Evolutionary conservation across 371 early-diverging fungal species (phyloP), one percentile per base, ranked within the genome.

Genomic region (Fennellomyces sp.): DNA sequence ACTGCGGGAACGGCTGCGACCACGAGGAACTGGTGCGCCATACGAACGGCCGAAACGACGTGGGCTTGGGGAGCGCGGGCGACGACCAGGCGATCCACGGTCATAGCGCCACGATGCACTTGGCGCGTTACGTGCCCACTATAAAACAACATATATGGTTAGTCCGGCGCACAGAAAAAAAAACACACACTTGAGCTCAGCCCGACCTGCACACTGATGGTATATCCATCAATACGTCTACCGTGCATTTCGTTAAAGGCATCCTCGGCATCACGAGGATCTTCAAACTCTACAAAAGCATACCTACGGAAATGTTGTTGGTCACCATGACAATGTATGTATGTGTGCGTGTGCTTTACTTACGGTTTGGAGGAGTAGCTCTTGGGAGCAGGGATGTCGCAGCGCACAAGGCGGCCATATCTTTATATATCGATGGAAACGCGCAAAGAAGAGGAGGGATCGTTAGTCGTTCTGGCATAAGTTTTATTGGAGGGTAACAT

Each of bases 251-350:
- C 95, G 64, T 91, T 73, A 66, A 83, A 91, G 23, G 96, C 96
- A 69, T 93, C 94, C 26, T 88, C 90, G 15, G 95, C 95, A 75
- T 95, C 96, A 50, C 92, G 78, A 49, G 81, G 76, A 67, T 93
- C 93, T 68, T 93, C 93, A 74, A 86, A 96, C 80, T 96, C 96
- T 38, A 95, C 91, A 84, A 96, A 96, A 19, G 95, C 95, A 78
- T 88, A 93, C 42, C 91, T 90, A 54, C 25, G 10, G 29, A n/a
- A n/a, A n/a, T n/a, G n/a, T n/a, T n/a, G n/a, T n/a, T n/a, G n/a
- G n/a, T n/a, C n/a, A n/a, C n/a, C n/a, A n/a, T n/a, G n/a, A n/a
- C n/a, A n/a, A n/a, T n/a, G n/a, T n/a, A n/a, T n/a, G n/a, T n/a
- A n/a, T n/a, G n/a, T n/a, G n/a, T n/a, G n/a, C n/a, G n/a, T n/a